Percentiles rank a stretch among this genome's conserved stretches.
These are phyloP conservation scores for Cryphonectria japonica DNA, from an alignment of 2,329 filamentous ascomycete genomes.

Conservation along the genomic window DNA sequence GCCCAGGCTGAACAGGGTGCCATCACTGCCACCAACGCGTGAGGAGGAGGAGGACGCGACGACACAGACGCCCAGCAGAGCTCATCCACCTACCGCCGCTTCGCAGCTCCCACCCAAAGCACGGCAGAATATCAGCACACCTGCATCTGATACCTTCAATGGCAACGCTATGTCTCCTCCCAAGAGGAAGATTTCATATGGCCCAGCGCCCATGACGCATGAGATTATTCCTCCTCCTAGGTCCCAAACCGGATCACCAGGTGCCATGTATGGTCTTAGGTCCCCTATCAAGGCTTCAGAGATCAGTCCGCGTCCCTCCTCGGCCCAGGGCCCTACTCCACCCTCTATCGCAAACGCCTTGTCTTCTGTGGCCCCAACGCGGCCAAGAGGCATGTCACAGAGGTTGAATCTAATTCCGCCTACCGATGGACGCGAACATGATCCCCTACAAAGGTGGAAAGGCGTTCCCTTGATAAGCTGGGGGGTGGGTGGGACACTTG, in stretches of 20 bases:
- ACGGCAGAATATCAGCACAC: slow-evolving; percentile 58
- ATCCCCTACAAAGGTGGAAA: slow-evolving; percentile 87
- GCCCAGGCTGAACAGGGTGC: slow-evolving; percentile 55
- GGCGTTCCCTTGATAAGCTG: slow-evolving; percentile 86
- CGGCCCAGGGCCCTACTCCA: slow-evolving; percentile 48
- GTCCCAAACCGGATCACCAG: slow-evolving; percentile 66
- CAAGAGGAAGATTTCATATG: slow-evolving; percentile 59
- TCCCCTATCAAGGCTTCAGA: slow-evolving; percentile 42
- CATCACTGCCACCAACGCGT: slow-evolving; percentile 63
- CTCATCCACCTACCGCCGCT: slow-evolving; percentile 34
- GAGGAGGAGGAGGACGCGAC: slow-evolving; percentile 62
- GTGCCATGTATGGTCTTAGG: slow-evolving; percentile 47
- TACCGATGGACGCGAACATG: slow-evolving; percentile 68
- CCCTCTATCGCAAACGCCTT: slow-evolving; percentile 32
- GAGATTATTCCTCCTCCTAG: slow-evolving; percentile 57
- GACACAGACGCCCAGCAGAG: slow-evolving; percentile 28
- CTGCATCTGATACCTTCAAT: slow-evolving; percentile 39
- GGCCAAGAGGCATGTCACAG: slow-evolving; percentile 57
- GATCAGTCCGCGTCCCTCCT: slow-evolving; percentile 58
- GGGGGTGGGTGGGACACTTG: slow-evolving; percentile 81
- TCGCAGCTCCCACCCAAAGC: slow-evolving; percentile 34
- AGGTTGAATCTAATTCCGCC: slow-evolving; percentile 63
- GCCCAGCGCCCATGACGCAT: slow-evolving; percentile 40
- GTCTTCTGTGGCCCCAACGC: slow-evolving; percentile 38
- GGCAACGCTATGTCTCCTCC: slow-evolving; percentile 57